A percentile compares a stretch with the other conserved stretches of the same genome.
phyloP scores from a whole-genome alignment of 1,139 yeast species.

The Nakaseomyces bracarensis region DNA sequence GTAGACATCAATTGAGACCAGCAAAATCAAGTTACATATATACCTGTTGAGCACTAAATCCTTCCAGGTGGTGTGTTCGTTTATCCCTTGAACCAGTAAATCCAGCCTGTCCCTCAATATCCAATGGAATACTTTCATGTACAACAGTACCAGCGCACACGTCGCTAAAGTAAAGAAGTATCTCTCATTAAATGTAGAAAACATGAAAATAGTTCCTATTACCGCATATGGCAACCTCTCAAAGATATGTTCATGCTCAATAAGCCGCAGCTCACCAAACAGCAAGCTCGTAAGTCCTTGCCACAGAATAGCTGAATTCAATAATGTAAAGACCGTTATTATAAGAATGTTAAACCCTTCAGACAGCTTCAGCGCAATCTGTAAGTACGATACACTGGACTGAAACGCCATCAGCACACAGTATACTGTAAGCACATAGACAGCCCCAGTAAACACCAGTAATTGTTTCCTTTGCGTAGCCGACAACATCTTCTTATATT shows the following conservation, averaged over 20 bases:
- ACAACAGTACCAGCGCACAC: slow-evolving; percentile 39
- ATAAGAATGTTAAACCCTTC: slow-evolving; percentile 38
- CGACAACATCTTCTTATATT: slow-evolving; percentile 2
- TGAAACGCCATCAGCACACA: slow-evolving; percentile 11
- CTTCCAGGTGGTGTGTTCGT: slow-evolving; percentile 32
- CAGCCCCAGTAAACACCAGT: slow-evolving; percentile 11
- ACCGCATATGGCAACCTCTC: slow-evolving; percentile 62
- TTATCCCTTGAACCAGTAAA: slow-evolving; percentile 36
- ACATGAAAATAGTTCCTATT: slow-evolving; percentile 55
- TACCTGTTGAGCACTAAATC: slow-evolving; percentile 34
- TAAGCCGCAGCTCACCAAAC: slow-evolving; percentile 67
- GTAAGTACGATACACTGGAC: slow-evolving; percentile 20
- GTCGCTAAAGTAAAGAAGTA: slow-evolving; percentile 41
- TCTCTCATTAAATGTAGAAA: slow-evolving; percentile 53
- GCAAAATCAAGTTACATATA: slow-evolving; percentile 35
- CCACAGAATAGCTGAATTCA: slow-evolving; percentile 27
- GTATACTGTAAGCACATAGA: slow-evolving; percentile 13
- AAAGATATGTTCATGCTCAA: slow-evolving; percentile 71
- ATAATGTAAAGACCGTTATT: slow-evolving; percentile 28
- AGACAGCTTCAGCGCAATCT: slow-evolving; percentile 34
- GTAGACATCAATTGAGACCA: slow-evolving; percentile 43
- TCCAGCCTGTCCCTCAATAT: slow-evolving; percentile 59
- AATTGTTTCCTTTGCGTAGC: slow-evolving; percentile 12
- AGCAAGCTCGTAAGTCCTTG: slow-evolving; percentile 35
- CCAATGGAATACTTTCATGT: slow-evolving; percentile 67